Base-by-base conservation (phyloP, 768 basidiomycete species). In the Boletellus ananiceps region DNA sequence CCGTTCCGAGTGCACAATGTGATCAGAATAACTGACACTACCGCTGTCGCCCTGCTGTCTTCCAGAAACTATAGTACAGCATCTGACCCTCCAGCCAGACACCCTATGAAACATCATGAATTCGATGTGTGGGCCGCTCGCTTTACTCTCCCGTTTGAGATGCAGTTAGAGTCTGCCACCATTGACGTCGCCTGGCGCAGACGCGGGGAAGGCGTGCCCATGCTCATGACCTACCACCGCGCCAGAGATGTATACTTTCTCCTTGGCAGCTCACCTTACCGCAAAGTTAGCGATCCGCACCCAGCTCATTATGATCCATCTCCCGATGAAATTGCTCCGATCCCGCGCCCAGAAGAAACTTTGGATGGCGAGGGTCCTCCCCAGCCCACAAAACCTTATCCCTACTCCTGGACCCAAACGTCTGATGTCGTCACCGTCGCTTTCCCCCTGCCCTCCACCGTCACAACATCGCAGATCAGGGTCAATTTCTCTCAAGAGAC, bases 321-420 rank as follows among this genome's bases (percentile, higher is more conserved):
- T 5, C 58, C 75, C 0, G 83, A 85, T 38, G 89, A 91, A 57
- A 67, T 84, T 2, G 82, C 77, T 0, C 81, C 86, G 5, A 82
- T 88, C 41, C 86, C 90, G 15, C 79, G 81, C 41, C 62, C 69
- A 7, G 75, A 72, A 51, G 86, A 86, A 64, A 74, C 71, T 51
- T 64, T 85, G 39, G 81, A 84, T 52, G 56, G 40, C 21, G 57
- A 59, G 13, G 55, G 62, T 5, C 56, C 61, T 36, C 48, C 58
- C 6, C 61, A 67, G 16, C 70, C 71, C 2, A 63, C 67, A 9
- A 83, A 76, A 55, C 88, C 86, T 3, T 80, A 82, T 23, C 87
- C 93, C 0, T 97, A 93, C 67, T 90, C 91, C 2, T 99, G 95
- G 95, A 89, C 83, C 0, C 95, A 99, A 62, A 83, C 86, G 4